A percentile compares a stretch with the other conserved stretches of the same genome.
Conservation (phyloP, 441 rosid genomes). For the Capsella rubella region DNA sequence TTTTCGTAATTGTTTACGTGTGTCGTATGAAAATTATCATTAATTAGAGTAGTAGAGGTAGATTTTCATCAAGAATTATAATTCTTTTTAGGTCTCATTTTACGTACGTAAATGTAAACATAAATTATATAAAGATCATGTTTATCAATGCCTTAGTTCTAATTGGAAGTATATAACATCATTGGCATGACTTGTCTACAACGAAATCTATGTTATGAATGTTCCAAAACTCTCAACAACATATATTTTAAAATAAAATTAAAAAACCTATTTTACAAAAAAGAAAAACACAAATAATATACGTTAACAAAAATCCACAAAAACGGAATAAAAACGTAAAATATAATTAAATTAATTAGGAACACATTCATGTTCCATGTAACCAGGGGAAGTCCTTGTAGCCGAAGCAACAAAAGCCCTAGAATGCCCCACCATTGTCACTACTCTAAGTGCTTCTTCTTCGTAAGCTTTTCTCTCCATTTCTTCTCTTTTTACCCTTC, state of each 20-base stretch:
- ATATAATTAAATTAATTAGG: conserved; percentile 36
- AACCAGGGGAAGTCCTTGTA: conserved; percentile 70
- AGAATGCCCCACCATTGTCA: conserved; percentile 90
- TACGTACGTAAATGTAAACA: neutral
- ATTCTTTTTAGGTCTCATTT: neutral
- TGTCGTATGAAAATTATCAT: neutral
- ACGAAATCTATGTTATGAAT: neutral
- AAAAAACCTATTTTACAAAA: conserved; percentile 13
- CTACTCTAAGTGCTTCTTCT: conserved; percentile 91
- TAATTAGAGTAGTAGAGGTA: neutral
- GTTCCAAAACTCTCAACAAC: conserved; percentile 13
- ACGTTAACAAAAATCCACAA: neutral
- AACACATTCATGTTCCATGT: conserved; percentile 46
- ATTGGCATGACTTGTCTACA: neutral
- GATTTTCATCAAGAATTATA: neutral
- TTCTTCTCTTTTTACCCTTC: conserved; percentile 66
- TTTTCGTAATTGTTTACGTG: neutral
- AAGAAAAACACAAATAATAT: neutral
- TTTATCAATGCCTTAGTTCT: neutral
- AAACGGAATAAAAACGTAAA: neutral
- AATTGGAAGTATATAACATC: neutral
- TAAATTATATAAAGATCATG: neutral
- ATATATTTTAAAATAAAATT: neutral
- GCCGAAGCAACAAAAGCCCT: conserved; percentile 72
- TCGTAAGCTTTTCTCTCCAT: conserved; percentile 90